Evolutionary conservation across 176 grass and related monocot species (phyloP), one percentile per base, ranked within the genome.

Genomic region (Guadua angustifolia): DNA sequence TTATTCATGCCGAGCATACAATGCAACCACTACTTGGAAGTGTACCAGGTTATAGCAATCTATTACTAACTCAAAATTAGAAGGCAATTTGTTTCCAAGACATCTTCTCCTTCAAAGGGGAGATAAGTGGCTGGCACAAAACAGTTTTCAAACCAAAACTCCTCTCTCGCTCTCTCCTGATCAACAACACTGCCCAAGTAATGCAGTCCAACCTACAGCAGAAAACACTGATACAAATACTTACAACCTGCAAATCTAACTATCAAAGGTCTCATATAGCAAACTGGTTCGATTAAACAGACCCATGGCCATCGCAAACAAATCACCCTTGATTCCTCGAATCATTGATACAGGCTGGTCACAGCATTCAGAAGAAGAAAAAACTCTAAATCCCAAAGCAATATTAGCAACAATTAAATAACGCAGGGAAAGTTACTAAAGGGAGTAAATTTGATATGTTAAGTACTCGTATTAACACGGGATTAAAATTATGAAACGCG

Each of bases 391-490:
- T 69, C 38, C 13, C 18, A 25, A 49, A 56, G 17, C 17, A 50
- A 1, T 6, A 33, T 66, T 56, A n/a, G 17, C 39, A 74, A 46
- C 78, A 51, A 53, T 18, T 12, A 44, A 8, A 56, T 3, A 72
- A 68, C 78, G 46, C 47, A 79, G 12, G 12, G 15, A 5, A 29
- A 38, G 86, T 86, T 77, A 24, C 53, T 75, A 66, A 49, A 83
- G 19, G 17, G 29, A 46, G 21, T 0, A 53, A 35, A 44, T 18
- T 79, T 60, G 49, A 32, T 73, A 78, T 68, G 60, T 40, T 69
- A 84, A 77, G 66, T 69, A 55, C 21, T 21, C 74, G 47, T 18
- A 83, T 73, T 35, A 51, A 75, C 33, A 64, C 0, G 12, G 10
- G 42, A 58, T 60, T 69, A 68, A 69, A 75, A 69, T 86, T 63